Conservation (phyloP, 2,329 filamentous ascomycete species). For the Ophioceras dolichostomum region DNA sequence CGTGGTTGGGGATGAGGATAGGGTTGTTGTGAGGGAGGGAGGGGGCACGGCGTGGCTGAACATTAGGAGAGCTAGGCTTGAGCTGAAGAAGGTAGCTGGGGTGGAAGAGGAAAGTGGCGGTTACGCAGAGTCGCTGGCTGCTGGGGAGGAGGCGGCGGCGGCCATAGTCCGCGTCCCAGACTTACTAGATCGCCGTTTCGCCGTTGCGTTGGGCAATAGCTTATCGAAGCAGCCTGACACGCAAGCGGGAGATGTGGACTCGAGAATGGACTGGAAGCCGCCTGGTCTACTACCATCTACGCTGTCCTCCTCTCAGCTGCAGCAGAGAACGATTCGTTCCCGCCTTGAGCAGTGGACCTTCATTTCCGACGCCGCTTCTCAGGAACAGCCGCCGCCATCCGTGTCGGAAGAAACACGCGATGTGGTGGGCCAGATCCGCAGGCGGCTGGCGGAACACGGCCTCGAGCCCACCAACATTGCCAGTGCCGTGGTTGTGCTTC, state of each 20-base stretch:
- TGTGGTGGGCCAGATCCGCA: constrained; percentile 32
- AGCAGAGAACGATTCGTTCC: too few relatives aligned
- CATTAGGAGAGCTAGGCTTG: constrained; percentile 37
- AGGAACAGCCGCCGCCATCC: constrained; percentile 8
- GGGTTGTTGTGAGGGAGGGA: constrained; percentile 47
- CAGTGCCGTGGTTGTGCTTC: constrained; percentile 56
- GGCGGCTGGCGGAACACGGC: constrained; percentile 21
- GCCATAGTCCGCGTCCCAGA: constrained; percentile 46
- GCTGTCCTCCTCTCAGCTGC: not conserved
- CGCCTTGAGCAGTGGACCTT: constrained; percentile 25
- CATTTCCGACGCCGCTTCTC: constrained; percentile 2
- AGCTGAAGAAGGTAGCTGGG: constrained; percentile 2
- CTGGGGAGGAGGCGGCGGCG: not conserved
- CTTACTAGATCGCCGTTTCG: constrained; percentile 53
- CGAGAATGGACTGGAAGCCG: too few relatives aligned
- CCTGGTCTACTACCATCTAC: too few relatives aligned
- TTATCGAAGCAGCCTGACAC: not conserved
- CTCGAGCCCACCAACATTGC: constrained; percentile 32
- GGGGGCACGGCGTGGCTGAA: constrained; percentile 68
- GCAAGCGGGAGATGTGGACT: too few relatives aligned
- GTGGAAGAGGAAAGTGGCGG: constrained; percentile 3
- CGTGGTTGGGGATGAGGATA: constrained; percentile 40
- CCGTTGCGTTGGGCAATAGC: not conserved
- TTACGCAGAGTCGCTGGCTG: not conserved
- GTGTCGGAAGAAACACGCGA: constrained; percentile 35